Percentiles rank a stretch among this genome's conserved stretches.
Evolutionary conservation across 192 early-diverging fungal genomes (phyloP).

Genomic region (Mortierella antarctica): DNA sequence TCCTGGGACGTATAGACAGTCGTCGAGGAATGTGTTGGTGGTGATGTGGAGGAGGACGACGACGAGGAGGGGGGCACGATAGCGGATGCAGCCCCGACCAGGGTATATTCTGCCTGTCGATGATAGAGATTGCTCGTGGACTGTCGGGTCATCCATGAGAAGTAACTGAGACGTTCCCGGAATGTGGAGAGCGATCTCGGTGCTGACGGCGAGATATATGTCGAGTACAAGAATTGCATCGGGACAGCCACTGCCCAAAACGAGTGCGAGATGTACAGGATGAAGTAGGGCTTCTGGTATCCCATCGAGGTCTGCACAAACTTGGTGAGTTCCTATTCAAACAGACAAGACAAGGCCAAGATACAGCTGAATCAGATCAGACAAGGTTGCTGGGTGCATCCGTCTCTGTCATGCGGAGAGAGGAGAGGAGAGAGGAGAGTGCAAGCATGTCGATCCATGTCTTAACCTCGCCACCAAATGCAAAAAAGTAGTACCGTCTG

Average conservation of each 20-base stretch:
- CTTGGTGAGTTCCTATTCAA: constrained; percentile 63
- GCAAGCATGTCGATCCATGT: not conserved
- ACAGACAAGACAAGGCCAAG: not conserved
- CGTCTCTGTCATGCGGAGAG: too few relatives aligned
- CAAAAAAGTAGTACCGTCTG: constrained; percentile 53
- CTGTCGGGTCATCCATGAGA: constrained; percentile 31
- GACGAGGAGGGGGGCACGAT: not conserved
- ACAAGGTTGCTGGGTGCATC: not conserved
- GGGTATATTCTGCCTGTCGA: constrained; percentile 13
- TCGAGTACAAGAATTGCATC: constrained; percentile 26
- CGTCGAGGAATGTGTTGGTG: not conserved
- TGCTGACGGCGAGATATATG: constrained; percentile 19
- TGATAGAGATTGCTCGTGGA: constrained; percentile 30
- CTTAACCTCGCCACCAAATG: not conserved
- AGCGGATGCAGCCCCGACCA: constrained; percentile 6
- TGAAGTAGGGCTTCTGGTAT: constrained; percentile 72
- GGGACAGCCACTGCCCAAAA: constrained; percentile 34
- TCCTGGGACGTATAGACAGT: constrained; percentile 21
- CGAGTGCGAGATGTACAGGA: constrained; percentile 58
- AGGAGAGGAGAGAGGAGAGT: not conserved
- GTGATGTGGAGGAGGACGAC: not conserved
- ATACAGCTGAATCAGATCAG: too few relatives aligned
- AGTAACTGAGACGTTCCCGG: constrained; percentile 22
- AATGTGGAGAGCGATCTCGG: constrained; percentile 9
- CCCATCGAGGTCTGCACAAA: constrained; percentile 65